phyloP scores from a whole-genome alignment of 805 yeast genomes.

The Monosporozyma aquatica region DNA sequence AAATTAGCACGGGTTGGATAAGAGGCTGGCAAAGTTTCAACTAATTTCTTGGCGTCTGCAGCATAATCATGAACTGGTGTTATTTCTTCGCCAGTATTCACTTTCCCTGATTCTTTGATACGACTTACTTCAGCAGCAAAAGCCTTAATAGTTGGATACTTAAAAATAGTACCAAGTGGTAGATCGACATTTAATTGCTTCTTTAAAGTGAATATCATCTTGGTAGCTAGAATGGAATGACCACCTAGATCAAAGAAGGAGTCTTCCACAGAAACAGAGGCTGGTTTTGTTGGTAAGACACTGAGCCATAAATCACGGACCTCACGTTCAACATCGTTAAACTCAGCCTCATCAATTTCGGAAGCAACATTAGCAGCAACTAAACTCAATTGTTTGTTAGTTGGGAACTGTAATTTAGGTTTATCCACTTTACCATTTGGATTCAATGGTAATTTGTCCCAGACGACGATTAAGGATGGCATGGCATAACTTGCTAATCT shows the following conservation, averaged over 20 bases:
- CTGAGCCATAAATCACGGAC: constrained; percentile 79
- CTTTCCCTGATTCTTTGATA: constrained; percentile 37
- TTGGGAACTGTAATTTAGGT: constrained; percentile 94
- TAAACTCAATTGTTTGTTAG: constrained; percentile 69
- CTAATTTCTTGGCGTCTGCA: constrained; percentile 59
- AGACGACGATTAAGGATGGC: constrained; percentile 84
- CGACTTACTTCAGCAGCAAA: constrained; percentile 69
- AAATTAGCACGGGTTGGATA: constrained; percentile 37
- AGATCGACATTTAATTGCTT: constrained; percentile 68
- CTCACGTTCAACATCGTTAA: constrained; percentile 55
- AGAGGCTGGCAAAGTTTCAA: constrained; percentile 32
- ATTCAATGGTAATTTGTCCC: constrained; percentile 78
- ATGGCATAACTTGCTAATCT: constrained; percentile 89
- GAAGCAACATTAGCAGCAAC: constrained; percentile 48
- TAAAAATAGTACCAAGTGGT: constrained; percentile 85
- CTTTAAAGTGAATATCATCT: constrained; percentile 90
- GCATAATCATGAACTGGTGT: constrained; percentile 40
- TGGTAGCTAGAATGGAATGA: constrained; percentile 91
- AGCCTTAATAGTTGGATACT: constrained; percentile 71
- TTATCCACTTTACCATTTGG: constrained; percentile 98
- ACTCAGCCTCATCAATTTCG: constrained; percentile 41
- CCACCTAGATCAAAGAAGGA: constrained; percentile 97
- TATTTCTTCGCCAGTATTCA: constrained; percentile 16
- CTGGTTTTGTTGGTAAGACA: constrained; percentile 79
- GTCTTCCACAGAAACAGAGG: constrained; percentile 65